These are phyloP conservation scores for Clonostachys rhizophaga DNA, from an alignment of 2,329 filamentous ascomycete species.

Conservation along the genomic window DNA sequence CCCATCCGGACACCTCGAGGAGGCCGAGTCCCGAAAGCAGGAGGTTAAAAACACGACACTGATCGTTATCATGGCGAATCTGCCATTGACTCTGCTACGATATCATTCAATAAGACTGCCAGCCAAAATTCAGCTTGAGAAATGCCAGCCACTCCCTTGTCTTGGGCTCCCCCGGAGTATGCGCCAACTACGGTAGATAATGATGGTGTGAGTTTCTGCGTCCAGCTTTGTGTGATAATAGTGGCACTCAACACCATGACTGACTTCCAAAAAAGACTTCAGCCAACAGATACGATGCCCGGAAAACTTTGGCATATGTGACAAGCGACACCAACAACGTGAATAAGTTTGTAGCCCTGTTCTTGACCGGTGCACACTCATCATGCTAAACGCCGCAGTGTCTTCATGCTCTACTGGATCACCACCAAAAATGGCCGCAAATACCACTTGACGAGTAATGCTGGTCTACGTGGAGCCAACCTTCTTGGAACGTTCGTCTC, in stretches of 20 bases:
- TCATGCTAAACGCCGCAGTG: not conserved
- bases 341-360: not conserved
- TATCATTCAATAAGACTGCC: too few relatives aligned
- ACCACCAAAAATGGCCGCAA: not conserved
- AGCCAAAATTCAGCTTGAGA: too few relatives aligned
- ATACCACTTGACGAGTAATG: not conserved
- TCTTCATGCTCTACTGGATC: not conserved
- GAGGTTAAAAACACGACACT: too few relatives aligned
- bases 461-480: not conserved
- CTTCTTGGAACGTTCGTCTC: not conserved
- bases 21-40: too few relatives aligned
- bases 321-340: not conserved
- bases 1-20: too few relatives aligned
- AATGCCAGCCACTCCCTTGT: not conserved
- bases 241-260: not conserved
- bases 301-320: not conserved
- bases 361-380: not conserved
- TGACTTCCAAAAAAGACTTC: not conserved
- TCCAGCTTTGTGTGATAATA: not conserved
- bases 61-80: too few relatives aligned
- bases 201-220: not conserved
- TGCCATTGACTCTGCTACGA: too few relatives aligned
- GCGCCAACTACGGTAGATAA: not conserved
- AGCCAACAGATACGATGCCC: not conserved
- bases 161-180: not conserved